Evolutionary conservation across 2,329 filamentous ascomycete species (phyloP), one percentile per base, ranked within the genome.

Genomic region (Fusarium odoratissimum): DNA sequence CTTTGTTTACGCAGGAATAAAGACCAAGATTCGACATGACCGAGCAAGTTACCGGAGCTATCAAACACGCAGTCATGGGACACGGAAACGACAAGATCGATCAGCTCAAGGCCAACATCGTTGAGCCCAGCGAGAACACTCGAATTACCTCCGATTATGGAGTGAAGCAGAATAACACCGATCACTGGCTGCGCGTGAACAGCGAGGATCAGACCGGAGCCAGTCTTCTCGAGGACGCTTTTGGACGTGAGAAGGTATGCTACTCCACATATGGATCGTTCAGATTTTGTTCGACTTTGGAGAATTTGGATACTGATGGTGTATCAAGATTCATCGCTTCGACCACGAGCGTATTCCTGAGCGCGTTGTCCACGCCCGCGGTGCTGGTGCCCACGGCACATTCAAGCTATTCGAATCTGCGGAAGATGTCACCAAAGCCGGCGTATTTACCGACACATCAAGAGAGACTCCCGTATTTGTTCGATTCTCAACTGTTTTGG

Each of bases 91-190:
- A 85, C 71, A 94, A 95, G 85, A 77, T 88, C 31, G 84, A 86
- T 21, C 90, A 95, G 76, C 84, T 95, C 52, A 80, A 85, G 31
- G 82, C 82, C 44, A 84, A 91, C 69, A 92, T 84, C 7, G 87
- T 89, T 60, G 86, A 93, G 77, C 85, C 89, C 4, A 83, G 87
- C 48, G 82, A 87, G 55, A 86, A 89, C 41, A 84, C 87, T 37
- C 86, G 88, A 42, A 89, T 95, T 73, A 95, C 93, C 0, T 92
- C 91, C 54, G 94, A 97, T 77, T 93, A 88, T 82, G 94, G 94
- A 28, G 90, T 92, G 33, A 93, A 91, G 81, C 88, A 94, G 76
- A 83, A 85, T 45, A 92, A 92, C 76, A 91, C 91, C 2, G 94
- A 97, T 77, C 88, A 95, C 79, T 96, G 93, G 93, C 84, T 97